Evolutionary conservation across 352 stramenopile genomes (phyloP).

Genomic region (Globisporangium camurandrum): DNA sequence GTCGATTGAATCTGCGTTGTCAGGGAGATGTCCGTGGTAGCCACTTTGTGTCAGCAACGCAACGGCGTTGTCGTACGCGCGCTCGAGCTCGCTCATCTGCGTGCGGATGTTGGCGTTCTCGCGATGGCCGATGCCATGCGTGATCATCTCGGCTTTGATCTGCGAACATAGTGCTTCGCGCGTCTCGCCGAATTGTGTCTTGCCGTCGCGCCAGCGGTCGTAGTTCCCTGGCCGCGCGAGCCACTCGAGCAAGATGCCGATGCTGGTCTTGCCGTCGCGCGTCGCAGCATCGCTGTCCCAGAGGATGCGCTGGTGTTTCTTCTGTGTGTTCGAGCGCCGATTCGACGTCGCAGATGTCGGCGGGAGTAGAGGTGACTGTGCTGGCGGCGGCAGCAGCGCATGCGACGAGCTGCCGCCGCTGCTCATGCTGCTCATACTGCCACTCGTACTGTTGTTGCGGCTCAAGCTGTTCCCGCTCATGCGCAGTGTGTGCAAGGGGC

Average conservation of each 20-base stretch:
- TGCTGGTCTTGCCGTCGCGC: constrained; percentile 64
- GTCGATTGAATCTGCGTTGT: constrained; percentile 7
- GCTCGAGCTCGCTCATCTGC: constrained; percentile 72
- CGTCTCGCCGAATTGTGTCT: constrained; percentile 59
- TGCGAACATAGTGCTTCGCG: constrained; percentile 63
- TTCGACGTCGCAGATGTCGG: too few species aligned
- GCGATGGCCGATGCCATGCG: constrained; percentile 53
- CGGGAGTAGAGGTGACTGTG: too few species aligned
- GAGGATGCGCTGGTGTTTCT: constrained; percentile 64
- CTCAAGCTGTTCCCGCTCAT: too few species aligned
- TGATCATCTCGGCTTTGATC: constrained; percentile 57
- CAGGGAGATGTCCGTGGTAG: constrained; percentile 21
- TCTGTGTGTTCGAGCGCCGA: too few species aligned
- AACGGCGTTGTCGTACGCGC: constrained; percentile 45
- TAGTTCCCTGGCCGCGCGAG: constrained; percentile 56
- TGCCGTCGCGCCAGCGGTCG: constrained; percentile 55
- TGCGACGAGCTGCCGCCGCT: too few species aligned
- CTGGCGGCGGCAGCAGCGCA: too few species aligned
- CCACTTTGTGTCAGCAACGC: constrained; percentile 43
- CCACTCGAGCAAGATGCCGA: constrained; percentile 62
- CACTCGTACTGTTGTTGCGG: too few species aligned
- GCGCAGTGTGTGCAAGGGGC: too few species aligned
- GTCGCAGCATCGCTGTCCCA: constrained; percentile 67
- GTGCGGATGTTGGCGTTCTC: constrained; percentile 80
- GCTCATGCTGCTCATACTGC: too few species aligned